Base-by-base conservation (phyloP, 2,329 filamentous ascomycete species). In the Apiospora saccharicola region DNA sequence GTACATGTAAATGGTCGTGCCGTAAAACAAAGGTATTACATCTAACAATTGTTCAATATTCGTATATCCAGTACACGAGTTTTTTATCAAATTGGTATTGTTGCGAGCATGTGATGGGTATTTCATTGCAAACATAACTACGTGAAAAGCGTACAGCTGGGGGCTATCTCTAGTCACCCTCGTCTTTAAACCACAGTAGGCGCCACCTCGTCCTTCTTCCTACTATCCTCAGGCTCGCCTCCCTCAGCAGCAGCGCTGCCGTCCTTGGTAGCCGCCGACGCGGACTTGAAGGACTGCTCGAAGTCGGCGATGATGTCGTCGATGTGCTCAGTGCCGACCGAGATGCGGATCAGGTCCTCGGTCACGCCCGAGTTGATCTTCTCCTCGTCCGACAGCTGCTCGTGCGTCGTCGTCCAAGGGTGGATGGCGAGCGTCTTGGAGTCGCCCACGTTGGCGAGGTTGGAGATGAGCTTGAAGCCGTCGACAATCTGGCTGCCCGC, bases 231-330 rank as follows among this genome's bases (percentile, higher is more conserved):
- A n/a, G 75, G 77, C 57, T 73, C 76, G 2, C 73, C 71, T 22
- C 57, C 57, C 76, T 24, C 13, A 5, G 12, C 74, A 16, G 12
- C 74, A 69, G 76, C 74, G n/a, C 75, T 75, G 75, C 77, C 81
- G 67, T 80, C 78, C 10, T 80, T 82, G n/a, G 78, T 83, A 4
- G 87, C 82, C 10, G 85, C 87, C 34, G 82, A 78, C 0, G 89
- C 88, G 37, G 89, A 87, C 80, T 90, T 88, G 83, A 98, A 97
- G 0, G 94, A 93, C 86, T 98, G 95, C 83, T 96, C 92, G 81
- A 98, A 98, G 84, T 98, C 96, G 77, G 91, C 93, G 80, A 98
- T 96, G 79, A 98, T 98, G 80, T 98, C 96, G 85, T 98, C 95
- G 81, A 98, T 97, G 82, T 98, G 95, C 85, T 98, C 96, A 0